Evolutionary conservation across 2,329 filamentous ascomycete genomes (phyloP).

Genomic region (Sarocladiaceae sp.): DNA sequence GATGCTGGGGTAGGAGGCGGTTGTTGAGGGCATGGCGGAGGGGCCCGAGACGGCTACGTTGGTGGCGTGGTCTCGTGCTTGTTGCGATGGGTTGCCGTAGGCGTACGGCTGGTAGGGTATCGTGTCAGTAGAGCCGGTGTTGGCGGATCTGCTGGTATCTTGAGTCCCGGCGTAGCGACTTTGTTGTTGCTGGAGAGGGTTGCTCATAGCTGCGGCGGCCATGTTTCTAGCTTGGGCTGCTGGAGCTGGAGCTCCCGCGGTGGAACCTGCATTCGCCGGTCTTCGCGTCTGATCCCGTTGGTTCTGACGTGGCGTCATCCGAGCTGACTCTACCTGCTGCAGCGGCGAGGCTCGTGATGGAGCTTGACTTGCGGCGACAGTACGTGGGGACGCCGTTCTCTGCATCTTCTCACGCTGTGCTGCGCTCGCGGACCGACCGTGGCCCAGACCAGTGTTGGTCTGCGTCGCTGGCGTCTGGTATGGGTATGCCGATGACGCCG

Average conservation of each 20-base stretch:
- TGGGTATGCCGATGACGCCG: neutral
- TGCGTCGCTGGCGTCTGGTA: neutral
- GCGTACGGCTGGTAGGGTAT: constrained; percentile 3
- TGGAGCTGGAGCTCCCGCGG: neutral
- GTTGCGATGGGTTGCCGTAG: neutral
- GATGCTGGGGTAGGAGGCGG: neutral
- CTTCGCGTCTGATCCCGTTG: constrained; percentile 2
- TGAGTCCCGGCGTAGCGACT: too few species aligned
- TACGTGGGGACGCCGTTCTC: too few species aligned
- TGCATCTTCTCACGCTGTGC: neutral
- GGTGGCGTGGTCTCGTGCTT: too few species aligned
- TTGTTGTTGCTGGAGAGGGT: too few species aligned
- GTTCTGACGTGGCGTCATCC: neutral
- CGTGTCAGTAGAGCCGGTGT: neutral
- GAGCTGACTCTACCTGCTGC: neutral
- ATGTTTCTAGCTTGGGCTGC: too few species aligned
- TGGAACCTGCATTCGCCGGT: neutral
- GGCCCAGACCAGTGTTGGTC: neutral
- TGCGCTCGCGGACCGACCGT: neutral
- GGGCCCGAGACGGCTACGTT: neutral
- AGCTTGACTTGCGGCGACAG: constrained; percentile 1
- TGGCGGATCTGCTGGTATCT: neutral
- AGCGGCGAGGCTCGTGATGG: neutral
- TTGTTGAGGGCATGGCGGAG: neutral
- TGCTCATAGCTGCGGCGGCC: too few species aligned